These are phyloP conservation scores for Jackrogersella minutella DNA, from an alignment of 495 filamentous ascomycete genomes.

Conservation along the genomic window DNA sequence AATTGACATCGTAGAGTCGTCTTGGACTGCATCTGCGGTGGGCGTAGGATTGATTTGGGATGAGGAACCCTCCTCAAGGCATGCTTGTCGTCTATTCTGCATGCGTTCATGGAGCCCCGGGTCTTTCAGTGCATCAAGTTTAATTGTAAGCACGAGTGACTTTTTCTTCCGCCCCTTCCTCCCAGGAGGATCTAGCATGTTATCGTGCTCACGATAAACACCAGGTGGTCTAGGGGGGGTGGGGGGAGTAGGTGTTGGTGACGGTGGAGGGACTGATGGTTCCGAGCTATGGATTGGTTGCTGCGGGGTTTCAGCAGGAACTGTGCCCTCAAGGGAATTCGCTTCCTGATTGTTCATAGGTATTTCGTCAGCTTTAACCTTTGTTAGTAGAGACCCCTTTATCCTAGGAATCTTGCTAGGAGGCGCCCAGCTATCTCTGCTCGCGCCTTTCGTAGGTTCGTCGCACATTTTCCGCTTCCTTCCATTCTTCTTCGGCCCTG, in stretches of 20 bases:
- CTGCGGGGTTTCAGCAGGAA: neutral
- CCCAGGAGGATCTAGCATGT: slow-evolving; percentile 33
- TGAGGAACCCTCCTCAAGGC: neutral
- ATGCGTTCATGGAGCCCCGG: slow-evolving; percentile 21
- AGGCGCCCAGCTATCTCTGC: neutral
- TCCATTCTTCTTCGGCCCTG: neutral
- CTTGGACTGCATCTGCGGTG: neutral
- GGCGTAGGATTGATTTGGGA: neutral
- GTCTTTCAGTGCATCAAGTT: slow-evolving; percentile 43
- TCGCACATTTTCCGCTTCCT: slow-evolving; percentile 19
- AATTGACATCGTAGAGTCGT: neutral
- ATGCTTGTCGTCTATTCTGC: neutral
- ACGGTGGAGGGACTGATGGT: neutral
- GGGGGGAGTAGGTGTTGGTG: neutral
- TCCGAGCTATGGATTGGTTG: neutral
- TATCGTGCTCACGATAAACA: slow-evolving; percentile 40
- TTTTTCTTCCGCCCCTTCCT: slow-evolving; percentile 45
- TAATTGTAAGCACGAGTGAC: slow-evolving; percentile 50
- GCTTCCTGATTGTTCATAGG: neutral
- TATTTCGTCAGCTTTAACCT: neutral
- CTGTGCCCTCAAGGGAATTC: neutral
- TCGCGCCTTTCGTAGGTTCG: neutral
- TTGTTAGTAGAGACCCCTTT: neutral
- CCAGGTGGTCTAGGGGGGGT: slow-evolving; percentile 29
- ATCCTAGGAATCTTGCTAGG: slow-evolving; percentile 22